Conservation (phyloP, 805 yeast genomes). For the Candida cerambycidarum region DNA sequence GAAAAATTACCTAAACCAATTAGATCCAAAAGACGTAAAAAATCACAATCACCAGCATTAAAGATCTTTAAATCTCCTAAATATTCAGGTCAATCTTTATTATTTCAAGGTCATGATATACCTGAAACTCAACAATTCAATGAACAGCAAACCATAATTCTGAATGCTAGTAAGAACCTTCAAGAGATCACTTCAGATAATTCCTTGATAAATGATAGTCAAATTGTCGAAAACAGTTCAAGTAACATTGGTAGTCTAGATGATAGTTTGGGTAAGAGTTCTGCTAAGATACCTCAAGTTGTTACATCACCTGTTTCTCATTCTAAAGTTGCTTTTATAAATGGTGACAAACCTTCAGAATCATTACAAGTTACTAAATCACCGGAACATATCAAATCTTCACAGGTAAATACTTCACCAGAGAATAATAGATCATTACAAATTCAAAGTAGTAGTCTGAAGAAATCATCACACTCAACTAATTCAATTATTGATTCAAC, state of each 20-base stretch:
- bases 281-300: background rate
- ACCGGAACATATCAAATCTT: too few species aligned
- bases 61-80: constrained; percentile 1
- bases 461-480: background rate
- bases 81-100: constrained; percentile 6
- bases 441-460: background rate
- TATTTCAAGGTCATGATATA: constrained; percentile 4
- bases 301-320: background rate
- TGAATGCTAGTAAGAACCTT: background rate
- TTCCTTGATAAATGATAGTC: background rate
- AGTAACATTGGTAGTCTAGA: background rate
- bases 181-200: background rate
- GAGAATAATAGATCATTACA: background rate
- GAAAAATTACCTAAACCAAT: background rate
- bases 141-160: background rate
- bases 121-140: constrained; percentile 9
- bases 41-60: background rate
- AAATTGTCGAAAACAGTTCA: background rate
- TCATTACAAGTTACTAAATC: background rate
- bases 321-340: too few species aligned
- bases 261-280: background rate
- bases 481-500: background rate
- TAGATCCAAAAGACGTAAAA: background rate
- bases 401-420: background rate
- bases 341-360: background rate